These are phyloP conservation scores for Xylaria venustula DNA, from an alignment of 495 filamentous ascomycete genomes.

Conservation along the genomic window DNA sequence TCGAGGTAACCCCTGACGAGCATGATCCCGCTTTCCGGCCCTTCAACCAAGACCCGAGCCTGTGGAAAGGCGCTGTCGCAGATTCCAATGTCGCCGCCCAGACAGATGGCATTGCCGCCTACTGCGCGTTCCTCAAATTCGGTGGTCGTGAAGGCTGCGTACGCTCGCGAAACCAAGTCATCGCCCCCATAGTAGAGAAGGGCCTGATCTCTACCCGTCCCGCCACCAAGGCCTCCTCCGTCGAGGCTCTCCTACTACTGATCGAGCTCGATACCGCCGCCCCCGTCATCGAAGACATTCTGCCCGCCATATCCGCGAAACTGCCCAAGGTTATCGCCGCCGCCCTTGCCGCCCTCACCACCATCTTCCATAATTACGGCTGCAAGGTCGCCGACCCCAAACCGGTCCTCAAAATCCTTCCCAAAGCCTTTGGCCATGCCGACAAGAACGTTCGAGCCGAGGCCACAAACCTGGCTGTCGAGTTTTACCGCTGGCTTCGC, in stretches of 20 bases:
- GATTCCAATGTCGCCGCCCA: slow-evolving; percentile 98
- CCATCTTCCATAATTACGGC: slow-evolving; percentile 88
- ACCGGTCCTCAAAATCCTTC: slow-evolving; percentile 83
- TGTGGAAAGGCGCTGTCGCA: slow-evolving; percentile 90
- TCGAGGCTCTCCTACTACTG: slow-evolving; percentile 85
- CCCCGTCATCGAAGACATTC: slow-evolving; percentile 85
- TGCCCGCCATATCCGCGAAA: slow-evolving; percentile 85
- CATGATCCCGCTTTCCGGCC: slow-evolving; percentile 80
- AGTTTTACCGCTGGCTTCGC: slow-evolving; percentile 94
- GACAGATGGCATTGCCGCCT: slow-evolving; percentile 81
- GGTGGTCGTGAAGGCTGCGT: slow-evolving; percentile 76
- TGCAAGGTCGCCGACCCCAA: slow-evolving; percentile 97
- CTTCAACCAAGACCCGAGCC: slow-evolving; percentile 76
- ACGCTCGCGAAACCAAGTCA: slow-evolving; percentile 71
- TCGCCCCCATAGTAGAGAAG: slow-evolving; percentile 85
- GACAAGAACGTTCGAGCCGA: slow-evolving; percentile 99
- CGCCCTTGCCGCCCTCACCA: slow-evolving; percentile 71
- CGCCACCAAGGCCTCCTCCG: slow-evolving; percentile 78
- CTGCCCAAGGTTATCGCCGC: slow-evolving; percentile 92
- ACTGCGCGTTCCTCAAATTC: slow-evolving; percentile 88
- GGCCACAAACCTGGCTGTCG: slow-evolving; percentile 85
- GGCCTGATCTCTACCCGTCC: slow-evolving; percentile 83
- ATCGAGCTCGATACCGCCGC: slow-evolving; percentile 86
- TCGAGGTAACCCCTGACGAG: slow-evolving; percentile 84
- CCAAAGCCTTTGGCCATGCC: slow-evolving; percentile 91